Evolutionary conservation across 306 rosid species (phyloP).

Genomic region (Cicer bijugum): DNA sequence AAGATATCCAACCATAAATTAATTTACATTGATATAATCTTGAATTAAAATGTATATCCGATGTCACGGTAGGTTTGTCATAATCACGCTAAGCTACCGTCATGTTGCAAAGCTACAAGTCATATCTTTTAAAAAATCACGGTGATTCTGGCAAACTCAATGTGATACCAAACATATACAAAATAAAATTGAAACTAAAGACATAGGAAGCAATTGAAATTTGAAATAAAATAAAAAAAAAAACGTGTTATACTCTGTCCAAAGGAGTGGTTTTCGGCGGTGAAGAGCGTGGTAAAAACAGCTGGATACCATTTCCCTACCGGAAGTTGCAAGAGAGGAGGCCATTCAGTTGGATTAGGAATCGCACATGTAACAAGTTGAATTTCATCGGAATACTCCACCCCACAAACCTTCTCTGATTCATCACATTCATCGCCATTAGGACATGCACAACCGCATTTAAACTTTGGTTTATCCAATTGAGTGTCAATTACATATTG

Average conservation of each 20-base stretch:
- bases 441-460: slow-evolving; percentile 61
- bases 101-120: too few relatives aligned
- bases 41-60: too few relatives aligned
- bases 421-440: background rate
- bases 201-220: background rate
- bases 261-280: slow-evolving; percentile 64
- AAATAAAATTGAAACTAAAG: background rate
- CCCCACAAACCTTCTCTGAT: slow-evolving; percentile 58
- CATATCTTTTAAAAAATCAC: too few relatives aligned
- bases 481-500: slow-evolving; percentile 49
- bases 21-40: too few relatives aligned
- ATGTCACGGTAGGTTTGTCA: too few relatives aligned
- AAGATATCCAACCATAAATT: too few relatives aligned
- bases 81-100: too few relatives aligned
- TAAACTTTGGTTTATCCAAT: slow-evolving; percentile 51
- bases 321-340: slow-evolving; percentile 70
- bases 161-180: too few relatives aligned
- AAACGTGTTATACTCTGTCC: slow-evolving; percentile 37
- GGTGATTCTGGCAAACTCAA: too few relatives aligned
- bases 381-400: slow-evolving; percentile 49
- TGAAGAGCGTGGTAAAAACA: slow-evolving; percentile 62
- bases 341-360: slow-evolving; percentile 72
- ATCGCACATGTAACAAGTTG: slow-evolving; percentile 57
- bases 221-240: background rate
- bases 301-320: background rate